A percentile compares a stretch with the other conserved stretches of the same genome.
phyloP scores from a whole-genome alignment of 1,139 yeast genomes.

The Yamadazyma sp. region DNA sequence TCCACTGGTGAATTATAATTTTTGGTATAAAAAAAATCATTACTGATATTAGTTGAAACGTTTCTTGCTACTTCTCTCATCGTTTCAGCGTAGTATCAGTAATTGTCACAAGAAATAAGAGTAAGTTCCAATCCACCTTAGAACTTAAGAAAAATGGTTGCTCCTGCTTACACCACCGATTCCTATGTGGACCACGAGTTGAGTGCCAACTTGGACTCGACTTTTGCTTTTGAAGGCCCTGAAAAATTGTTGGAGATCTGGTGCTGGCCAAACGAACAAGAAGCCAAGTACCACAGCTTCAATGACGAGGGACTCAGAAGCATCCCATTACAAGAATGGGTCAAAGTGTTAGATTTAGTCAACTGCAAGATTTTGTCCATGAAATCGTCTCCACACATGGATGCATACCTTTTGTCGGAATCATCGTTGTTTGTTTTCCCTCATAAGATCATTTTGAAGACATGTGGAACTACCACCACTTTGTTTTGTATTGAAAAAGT shows the following conservation, averaged over 20 bases:
- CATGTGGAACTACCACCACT: constrained; percentile 96
- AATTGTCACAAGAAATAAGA: constrained; percentile 25
- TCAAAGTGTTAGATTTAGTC: constrained; percentile 71
- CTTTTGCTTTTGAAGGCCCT: constrained; percentile 95
- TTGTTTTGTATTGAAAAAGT: constrained; percentile 72
- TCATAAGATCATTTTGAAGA: constrained; percentile 82
- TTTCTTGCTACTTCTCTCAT: constrained; percentile 54
- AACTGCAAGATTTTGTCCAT: constrained; percentile 86
- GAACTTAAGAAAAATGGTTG: constrained; percentile 34
- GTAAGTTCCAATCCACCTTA: constrained; percentile 45
- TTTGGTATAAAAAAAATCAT: constrained; percentile 18
- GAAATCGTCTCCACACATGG: constrained; percentile 64
- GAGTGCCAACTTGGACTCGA: constrained; percentile 78
- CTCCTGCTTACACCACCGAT: constrained; percentile 45
- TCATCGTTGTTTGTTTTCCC: constrained; percentile 87
- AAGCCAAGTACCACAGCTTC: constrained; percentile 36
- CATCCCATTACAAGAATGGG: constrained; percentile 70
- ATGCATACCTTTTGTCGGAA: constrained; percentile 86
- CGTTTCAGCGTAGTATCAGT: constrained; percentile 30
- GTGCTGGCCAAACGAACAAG: constrained; percentile 55
- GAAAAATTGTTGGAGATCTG: constrained; percentile 90
- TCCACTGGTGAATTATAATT: constrained; percentile 31
- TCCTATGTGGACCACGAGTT: constrained; percentile 73
- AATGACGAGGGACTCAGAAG: constrained; percentile 53
- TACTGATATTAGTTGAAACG: constrained; percentile 33